phyloP scores from a whole-genome alignment of 768 basidiomycete genomes.

The Suillus hirtellus region DNA sequence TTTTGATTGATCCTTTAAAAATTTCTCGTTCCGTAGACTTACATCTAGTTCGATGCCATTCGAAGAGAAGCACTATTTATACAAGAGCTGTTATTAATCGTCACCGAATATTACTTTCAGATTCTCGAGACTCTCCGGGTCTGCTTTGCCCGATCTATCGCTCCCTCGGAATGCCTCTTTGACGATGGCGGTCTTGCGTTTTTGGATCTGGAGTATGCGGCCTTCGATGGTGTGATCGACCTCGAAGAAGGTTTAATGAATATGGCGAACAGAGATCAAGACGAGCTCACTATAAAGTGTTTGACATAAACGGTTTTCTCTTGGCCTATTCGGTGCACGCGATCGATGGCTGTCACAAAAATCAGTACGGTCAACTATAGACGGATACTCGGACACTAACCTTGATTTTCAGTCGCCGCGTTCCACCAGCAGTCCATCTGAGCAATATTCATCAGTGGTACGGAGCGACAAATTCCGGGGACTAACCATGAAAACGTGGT shows the following conservation, averaged over 20 bases:
- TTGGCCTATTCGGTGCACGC: constrained; percentile 85
- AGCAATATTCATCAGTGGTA: constrained; percentile 10
- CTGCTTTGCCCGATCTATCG: constrained; percentile 43
- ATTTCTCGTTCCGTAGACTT: background rate
- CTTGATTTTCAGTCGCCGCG: constrained; percentile 79
- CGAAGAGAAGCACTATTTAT: background rate
- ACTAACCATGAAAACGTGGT: constrained; percentile 83
- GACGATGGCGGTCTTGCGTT: constrained; percentile 83
- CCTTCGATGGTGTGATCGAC: constrained; percentile 76
- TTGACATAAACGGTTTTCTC: constrained; percentile 81
- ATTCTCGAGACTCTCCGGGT: constrained; percentile 78
- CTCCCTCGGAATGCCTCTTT: constrained; percentile 78
- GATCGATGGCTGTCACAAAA: constrained; percentile 67
- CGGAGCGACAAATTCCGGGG: background rate
- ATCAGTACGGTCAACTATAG: constrained; percentile 10
- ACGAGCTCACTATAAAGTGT: constrained; percentile 71
- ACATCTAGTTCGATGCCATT: background rate
- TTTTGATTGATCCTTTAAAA: background rate
- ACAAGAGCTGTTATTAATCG: constrained; percentile 7
- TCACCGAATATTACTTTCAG: constrained; percentile 78
- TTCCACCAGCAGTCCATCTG: constrained; percentile 97
- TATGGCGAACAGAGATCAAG: background rate
- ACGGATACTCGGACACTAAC: constrained; percentile 30
- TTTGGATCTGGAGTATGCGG: constrained; percentile 79
- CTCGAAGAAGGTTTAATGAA: constrained; percentile 36